phyloP scores from a whole-genome alignment of 2,329 filamentous ascomycete species.

The Magnaporthales sp. region DNA sequence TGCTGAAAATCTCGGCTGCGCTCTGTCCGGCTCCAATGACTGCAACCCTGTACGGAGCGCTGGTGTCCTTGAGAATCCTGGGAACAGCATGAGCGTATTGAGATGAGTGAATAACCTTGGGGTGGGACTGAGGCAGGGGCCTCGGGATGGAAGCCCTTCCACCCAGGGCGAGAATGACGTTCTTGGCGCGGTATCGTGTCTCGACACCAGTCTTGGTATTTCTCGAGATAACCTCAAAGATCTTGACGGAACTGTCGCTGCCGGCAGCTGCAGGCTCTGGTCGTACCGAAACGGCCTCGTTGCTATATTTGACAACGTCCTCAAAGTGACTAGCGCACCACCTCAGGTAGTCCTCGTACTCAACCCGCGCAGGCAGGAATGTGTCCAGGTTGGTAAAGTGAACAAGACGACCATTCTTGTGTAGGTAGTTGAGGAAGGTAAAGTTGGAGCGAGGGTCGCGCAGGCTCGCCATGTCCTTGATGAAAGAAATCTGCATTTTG shows the following conservation, averaged over 20 bases:
- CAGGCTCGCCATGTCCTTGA: conserved; percentile 90
- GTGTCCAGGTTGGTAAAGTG: conserved; percentile 88
- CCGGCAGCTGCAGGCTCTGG: conserved; percentile 44
- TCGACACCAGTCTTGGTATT: conserved; percentile 48
- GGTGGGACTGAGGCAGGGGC: conserved; percentile 58
- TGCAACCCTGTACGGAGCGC: conserved; percentile 62
- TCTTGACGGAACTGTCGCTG: conserved; percentile 42
- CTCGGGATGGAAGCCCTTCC: conserved; percentile 62
- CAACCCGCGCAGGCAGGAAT: conserved; percentile 74
- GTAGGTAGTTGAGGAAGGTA: conserved; percentile 92
- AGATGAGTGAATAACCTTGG: conserved; percentile 79
- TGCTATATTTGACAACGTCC: conserved; percentile 62
- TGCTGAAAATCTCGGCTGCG: conserved; percentile 91
- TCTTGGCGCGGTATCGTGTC: conserved; percentile 47
- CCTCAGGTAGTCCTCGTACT: conserved; percentile 92
- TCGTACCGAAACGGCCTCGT: conserved; percentile 65
- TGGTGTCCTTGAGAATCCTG: conserved; percentile 46
- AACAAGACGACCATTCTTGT: conserved; percentile 70
- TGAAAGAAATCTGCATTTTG: conserved; percentile 95
- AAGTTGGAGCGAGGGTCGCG: conserved; percentile 84
- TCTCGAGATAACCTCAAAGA: conserved; percentile 59
- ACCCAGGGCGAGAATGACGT: conserved; percentile 54
- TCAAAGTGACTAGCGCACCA: conserved; percentile 85
- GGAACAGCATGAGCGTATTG: conserved; percentile 64
- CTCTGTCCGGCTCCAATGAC: conserved; percentile 87